phyloP scores from a whole-genome alignment of 306 rosid species.

The Prinsepia uniflora region DNA sequence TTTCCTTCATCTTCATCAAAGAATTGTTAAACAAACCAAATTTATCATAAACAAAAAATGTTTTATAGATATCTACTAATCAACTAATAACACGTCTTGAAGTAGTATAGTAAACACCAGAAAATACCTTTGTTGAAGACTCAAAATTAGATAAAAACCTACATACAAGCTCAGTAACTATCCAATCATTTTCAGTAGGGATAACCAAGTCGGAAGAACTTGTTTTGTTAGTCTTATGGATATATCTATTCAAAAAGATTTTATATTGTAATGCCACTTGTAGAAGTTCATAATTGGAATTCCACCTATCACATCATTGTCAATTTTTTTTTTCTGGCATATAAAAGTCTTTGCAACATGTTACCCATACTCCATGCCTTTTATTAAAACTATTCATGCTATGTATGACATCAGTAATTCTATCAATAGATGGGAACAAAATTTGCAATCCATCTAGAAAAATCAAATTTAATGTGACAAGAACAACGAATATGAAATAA shows the following conservation, averaged over 20 bases:
- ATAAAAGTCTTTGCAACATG: not conserved
- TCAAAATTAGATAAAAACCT: not conserved
- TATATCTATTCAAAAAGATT: too few relatives aligned
- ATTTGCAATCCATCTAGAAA: not conserved
- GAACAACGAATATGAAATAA: too few relatives aligned
- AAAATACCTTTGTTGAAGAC: not conserved
- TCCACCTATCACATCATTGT: too few relatives aligned
- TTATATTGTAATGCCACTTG: too few relatives aligned
- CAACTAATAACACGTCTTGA: too few relatives aligned
- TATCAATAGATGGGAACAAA: not conserved
- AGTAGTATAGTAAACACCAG: not conserved
- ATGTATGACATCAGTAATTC: not conserved
- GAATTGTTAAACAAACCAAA: too few relatives aligned
- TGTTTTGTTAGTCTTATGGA: too few relatives aligned
- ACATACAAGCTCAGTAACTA: not conserved
- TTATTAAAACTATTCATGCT: not conserved
- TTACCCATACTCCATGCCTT: not conserved
- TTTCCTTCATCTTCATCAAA: too few relatives aligned
- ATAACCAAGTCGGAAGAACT: too few relatives aligned
- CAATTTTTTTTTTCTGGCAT: too few relatives aligned
- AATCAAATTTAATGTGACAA: not conserved
- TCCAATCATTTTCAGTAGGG: not conserved
- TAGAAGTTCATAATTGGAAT: too few relatives aligned
- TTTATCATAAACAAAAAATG: not conserved
- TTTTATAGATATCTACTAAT: not conserved